Evolutionary conservation across 2,329 filamentous ascomycete genomes (phyloP).

Genomic region (Diaporthe sp.): DNA sequence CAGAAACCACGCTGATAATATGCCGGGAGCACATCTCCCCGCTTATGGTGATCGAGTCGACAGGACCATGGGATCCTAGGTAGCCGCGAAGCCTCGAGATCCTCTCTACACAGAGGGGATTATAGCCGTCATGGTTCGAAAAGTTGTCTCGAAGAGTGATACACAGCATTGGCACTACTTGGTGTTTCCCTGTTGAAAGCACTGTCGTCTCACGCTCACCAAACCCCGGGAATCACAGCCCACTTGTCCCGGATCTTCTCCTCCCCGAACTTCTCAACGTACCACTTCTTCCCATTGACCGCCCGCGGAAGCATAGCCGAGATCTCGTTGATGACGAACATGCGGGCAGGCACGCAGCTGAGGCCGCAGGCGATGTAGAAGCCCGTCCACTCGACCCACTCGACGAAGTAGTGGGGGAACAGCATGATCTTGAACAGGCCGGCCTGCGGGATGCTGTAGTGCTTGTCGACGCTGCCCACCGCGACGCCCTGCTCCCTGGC

Average conservation of each 20-base stretch:
- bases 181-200: neutral
- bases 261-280: constrained; percentile 87
- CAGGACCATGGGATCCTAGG: neutral
- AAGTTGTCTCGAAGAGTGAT: neutral
- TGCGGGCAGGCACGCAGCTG: constrained; percentile 80
- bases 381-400: constrained; percentile 96
- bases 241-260: constrained; percentile 82
- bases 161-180: neutral
- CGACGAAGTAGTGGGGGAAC: constrained; percentile 94
- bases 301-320: constrained; percentile 92
- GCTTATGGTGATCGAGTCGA: neutral
- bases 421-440: constrained; percentile 87
- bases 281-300: constrained; percentile 86
- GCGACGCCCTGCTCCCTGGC: constrained; percentile 51
- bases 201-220: constrained; percentile 30
- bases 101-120: neutral
- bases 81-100: neutral
- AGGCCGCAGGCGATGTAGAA: constrained; percentile 83
- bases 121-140: constrained; percentile 7
- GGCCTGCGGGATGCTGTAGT: constrained; percentile 88
- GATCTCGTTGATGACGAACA: constrained; percentile 89
- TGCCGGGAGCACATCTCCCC: neutral
- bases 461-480: constrained; percentile 74
- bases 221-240: constrained; percentile 75
- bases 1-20: neutral